These are phyloP conservation scores for Pleurotus tuber-regium DNA, from an alignment of 768 basidiomycete genomes.

Conservation along the genomic window DNA sequence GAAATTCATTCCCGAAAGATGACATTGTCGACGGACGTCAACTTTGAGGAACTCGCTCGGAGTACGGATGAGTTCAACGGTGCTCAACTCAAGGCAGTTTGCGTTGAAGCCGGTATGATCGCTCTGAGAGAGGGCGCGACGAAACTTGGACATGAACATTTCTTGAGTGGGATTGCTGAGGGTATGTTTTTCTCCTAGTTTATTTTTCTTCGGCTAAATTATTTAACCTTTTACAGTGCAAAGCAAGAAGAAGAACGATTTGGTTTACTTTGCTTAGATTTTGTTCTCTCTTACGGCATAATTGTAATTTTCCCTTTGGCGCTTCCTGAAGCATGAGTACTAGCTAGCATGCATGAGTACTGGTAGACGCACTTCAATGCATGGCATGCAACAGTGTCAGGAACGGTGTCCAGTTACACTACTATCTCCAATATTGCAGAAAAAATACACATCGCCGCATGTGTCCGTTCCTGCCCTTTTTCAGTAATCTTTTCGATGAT, in stretches of 20 bases:
- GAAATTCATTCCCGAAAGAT: constrained; percentile 98
- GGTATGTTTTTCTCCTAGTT: constrained; percentile 42
- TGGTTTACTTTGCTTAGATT: constrained; percentile 87
- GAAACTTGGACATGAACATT: constrained; percentile 91
- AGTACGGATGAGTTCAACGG: constrained; percentile 99
- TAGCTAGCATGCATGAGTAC: too few relatives aligned
- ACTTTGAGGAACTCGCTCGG: constrained; percentile 94
- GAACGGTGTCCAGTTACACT: too few relatives aligned
- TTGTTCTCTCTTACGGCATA: too few relatives aligned
- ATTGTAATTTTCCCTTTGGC: too few relatives aligned
- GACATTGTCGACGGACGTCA: constrained; percentile 83
- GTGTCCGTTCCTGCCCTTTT: too few relatives aligned
- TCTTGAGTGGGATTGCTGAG: constrained; percentile 88
- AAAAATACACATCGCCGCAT: too few relatives aligned
- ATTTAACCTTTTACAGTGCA: constrained; percentile 82
- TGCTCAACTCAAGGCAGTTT: constrained; percentile 96
- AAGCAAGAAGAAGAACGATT: constrained; percentile 99
- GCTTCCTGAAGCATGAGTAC: too few relatives aligned
- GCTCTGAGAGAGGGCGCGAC: constrained; percentile 90
- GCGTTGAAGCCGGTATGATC: constrained; percentile 99
- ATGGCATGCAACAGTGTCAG: too few relatives aligned
- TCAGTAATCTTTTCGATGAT: too few relatives aligned
- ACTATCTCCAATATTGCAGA: too few relatives aligned
- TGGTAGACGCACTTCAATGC: too few relatives aligned
- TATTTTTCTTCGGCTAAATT: constrained; percentile 6